A percentile compares a stretch with the other conserved stretches of the same genome.
phyloP scores from a whole-genome alignment of 352 stramenopile species.

The Phytophthora citrophthora region DNA sequence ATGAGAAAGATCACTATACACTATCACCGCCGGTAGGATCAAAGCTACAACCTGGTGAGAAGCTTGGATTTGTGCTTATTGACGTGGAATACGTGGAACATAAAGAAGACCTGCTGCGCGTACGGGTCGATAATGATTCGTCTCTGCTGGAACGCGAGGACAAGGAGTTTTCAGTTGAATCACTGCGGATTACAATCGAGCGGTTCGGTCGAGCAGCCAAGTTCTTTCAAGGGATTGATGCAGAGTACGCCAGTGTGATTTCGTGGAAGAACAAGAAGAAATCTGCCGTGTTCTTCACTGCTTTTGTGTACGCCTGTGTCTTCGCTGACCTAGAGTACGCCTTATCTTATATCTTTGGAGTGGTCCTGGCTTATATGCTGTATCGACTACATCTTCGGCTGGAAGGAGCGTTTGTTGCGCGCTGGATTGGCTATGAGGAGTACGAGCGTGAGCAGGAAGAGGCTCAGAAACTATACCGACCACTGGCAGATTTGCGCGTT shows the following conservation, averaged over 20 bases:
- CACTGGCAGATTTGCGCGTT: constrained; percentile 70
- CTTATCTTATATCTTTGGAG: constrained; percentile 67
- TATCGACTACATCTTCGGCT: constrained; percentile 75
- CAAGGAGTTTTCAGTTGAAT: constrained; percentile 85
- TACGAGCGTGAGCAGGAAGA: constrained; percentile 80
- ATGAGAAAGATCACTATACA: constrained; percentile 56
- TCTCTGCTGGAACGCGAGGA: constrained; percentile 67
- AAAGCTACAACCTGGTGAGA: constrained; percentile 42
- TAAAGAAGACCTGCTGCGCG: constrained; percentile 74
- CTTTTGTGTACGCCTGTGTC: constrained; percentile 73
- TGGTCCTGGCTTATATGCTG: constrained; percentile 78
- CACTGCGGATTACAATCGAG: constrained; percentile 75
- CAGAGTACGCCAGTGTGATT: constrained; percentile 81
- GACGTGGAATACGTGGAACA: constrained; percentile 73
- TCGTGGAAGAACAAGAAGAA: constrained; percentile 89
- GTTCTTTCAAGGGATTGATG: constrained; percentile 75
- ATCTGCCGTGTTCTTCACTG: constrained; percentile 62
- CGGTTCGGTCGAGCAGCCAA: constrained; percentile 72
- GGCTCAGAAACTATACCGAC: constrained; percentile 75
- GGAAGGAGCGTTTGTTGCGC: constrained; percentile 63
- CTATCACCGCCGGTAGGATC: constrained; percentile 41
- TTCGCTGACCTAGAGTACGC: constrained; percentile 80
- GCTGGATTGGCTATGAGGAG: constrained; percentile 83
- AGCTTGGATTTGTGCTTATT: constrained; percentile 63
- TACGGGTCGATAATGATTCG: constrained; percentile 59